Evolutionary conservation across 176 grass and related monocot species (phyloP).

Genomic region (Zoysia pacifica): DNA sequence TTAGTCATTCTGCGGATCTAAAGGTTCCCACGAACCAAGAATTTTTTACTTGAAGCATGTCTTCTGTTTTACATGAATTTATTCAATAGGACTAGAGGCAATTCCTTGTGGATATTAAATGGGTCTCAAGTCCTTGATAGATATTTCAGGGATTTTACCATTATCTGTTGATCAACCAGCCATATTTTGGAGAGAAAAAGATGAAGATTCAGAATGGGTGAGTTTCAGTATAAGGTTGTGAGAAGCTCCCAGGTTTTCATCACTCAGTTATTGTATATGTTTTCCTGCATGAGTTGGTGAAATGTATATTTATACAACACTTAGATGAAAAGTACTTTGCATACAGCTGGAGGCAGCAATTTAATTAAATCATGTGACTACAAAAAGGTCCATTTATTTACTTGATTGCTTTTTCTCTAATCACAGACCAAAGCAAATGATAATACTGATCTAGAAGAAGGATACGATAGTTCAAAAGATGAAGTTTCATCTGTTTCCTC

Average conservation of each 20-base stretch:
- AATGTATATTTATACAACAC: slow-evolving; percentile 17
- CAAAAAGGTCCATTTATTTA: neutral
- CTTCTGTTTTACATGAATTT: neutral
- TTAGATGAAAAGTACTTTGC: slow-evolving; percentile 15
- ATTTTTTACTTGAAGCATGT: neutral
- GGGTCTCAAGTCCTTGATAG: neutral
- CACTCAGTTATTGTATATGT: neutral
- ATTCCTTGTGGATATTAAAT: slow-evolving; percentile 8
- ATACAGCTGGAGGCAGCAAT: slow-evolving; percentile 11
- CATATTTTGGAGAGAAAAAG: slow-evolving; percentile 94
- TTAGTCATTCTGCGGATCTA: slow-evolving; percentile 35
- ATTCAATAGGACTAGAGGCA: neutral
- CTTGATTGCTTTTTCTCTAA: slow-evolving; percentile 32
- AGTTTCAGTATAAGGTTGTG: slow-evolving; percentile 35
- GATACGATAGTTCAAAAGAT: slow-evolving; percentile 96
- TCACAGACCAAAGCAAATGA: slow-evolving; percentile 74
- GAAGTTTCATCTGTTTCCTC: slow-evolving; percentile 98
- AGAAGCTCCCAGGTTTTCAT: slow-evolving; percentile 16
- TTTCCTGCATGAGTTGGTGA: slow-evolving; percentile 18
- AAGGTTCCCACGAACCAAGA: neutral
- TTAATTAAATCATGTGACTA: slow-evolving; percentile 10
- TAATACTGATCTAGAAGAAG: slow-evolving; percentile 83
- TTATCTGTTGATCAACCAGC: slow-evolving; percentile 58
- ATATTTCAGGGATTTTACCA: slow-evolving; percentile 53
- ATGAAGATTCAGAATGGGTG: slow-evolving; percentile 98